Evolutionary conservation across 2,329 filamentous ascomycete species (phyloP).

Genomic region (Colletotrichum siamense): DNA sequence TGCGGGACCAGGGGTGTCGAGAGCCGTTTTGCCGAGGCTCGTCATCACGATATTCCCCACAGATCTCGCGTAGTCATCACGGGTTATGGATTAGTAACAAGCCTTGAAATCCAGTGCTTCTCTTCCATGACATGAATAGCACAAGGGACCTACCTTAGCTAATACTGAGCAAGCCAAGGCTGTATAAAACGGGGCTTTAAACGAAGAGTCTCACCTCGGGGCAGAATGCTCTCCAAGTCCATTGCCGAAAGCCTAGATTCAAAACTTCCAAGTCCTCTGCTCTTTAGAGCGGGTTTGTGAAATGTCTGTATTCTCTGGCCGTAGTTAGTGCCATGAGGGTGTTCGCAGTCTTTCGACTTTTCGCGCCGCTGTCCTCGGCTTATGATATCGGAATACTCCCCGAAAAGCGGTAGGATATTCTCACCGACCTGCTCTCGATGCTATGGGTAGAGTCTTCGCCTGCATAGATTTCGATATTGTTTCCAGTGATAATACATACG

Average conservation of each 20-base stretch:
- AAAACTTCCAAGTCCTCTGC: background rate
- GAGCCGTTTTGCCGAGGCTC: background rate
- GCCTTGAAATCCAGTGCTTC: background rate
- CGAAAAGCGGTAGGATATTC: background rate
- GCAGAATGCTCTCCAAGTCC: background rate
- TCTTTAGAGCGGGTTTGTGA: background rate
- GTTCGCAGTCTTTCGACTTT: fast-evolving
- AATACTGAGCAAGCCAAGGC: background rate
- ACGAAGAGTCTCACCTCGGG: background rate
- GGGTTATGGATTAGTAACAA: background rate
- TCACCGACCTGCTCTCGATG: background rate
- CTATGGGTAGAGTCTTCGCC: background rate
- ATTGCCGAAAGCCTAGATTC: fast-evolving
- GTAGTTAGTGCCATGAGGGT: background rate
- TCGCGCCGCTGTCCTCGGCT: background rate
- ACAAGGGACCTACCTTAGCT: background rate
- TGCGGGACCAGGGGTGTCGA: background rate
- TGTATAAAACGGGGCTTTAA: background rate
- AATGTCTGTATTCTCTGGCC: background rate
- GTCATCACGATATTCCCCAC: background rate
- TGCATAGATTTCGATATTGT: background rate
- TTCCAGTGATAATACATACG: background rate
- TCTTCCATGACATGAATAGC: background rate
- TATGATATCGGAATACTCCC: background rate
- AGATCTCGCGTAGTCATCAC: background rate